A percentile compares a stretch with the other conserved stretches of the same genome.
phyloP scores from a whole-genome alignment of 495 filamentous ascomycete genomes.

The Ramalina intermedia region DNA sequence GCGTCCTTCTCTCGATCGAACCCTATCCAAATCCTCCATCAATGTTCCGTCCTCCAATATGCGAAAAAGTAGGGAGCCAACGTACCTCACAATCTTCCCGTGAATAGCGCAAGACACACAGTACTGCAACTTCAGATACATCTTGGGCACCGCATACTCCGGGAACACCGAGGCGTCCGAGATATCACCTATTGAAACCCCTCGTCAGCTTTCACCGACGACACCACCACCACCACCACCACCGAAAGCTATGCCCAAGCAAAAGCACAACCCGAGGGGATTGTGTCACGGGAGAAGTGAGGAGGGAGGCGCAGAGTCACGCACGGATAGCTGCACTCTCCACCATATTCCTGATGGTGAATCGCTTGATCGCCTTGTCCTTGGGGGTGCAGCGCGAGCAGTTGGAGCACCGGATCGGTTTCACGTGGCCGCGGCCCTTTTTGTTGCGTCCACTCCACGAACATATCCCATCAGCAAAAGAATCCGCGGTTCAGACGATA shows the following conservation, averaged over 20 bases:
- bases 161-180: conserved; percentile 97
- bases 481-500: too few relatives aligned
- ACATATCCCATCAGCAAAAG: conserved; percentile 17
- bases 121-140: conserved; percentile 99
- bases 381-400: conserved; percentile 99
- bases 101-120: conserved; percentile 99
- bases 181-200: conserved; percentile 71
- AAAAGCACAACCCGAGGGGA: too few relatives aligned
- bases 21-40: conserved; percentile 39
- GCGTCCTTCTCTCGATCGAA: conserved; percentile 90
- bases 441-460: conserved; percentile 82
- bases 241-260: too few relatives aligned
- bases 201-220: not conserved
- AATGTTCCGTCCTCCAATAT: not conserved
- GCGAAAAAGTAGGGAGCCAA: conserved; percentile 7
- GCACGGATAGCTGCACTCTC: conserved; percentile 98
- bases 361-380: conserved; percentile 99
- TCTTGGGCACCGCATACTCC: conserved; percentile 99
- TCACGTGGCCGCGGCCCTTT: conserved; percentile 98
- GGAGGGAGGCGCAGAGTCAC: conserved; percentile 31
- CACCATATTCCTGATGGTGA: conserved; percentile 99
- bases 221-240: too few relatives aligned
- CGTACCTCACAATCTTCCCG: conserved; percentile 99
- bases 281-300: too few relatives aligned
- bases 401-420: conserved; percentile 99